These are phyloP conservation scores for Neurospora sp. DNA, from an alignment of 495 filamentous ascomycete species.

Conservation along the genomic window DNA sequence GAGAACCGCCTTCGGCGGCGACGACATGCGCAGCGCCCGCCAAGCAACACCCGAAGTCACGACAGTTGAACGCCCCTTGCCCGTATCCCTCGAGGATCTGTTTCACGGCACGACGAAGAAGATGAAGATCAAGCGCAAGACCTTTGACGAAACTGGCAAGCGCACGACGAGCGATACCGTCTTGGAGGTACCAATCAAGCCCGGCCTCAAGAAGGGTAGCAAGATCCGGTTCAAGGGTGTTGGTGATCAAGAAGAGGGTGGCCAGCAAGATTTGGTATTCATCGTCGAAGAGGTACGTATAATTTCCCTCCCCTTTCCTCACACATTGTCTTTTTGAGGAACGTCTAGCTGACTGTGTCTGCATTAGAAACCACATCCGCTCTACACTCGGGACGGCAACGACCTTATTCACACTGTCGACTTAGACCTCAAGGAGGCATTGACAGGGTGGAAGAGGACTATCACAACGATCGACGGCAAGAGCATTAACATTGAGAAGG, in stretches of 20 bases:
- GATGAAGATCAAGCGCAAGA: constrained; percentile 95
- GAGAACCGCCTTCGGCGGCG: constrained; percentile 32
- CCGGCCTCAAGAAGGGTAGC: constrained; percentile 85
- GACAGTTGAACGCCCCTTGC: constrained; percentile 74
- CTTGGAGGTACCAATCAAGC: constrained; percentile 87
- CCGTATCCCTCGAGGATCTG: constrained; percentile 76
- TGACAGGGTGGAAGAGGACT: constrained; percentile 87
- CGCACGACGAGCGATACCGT: constrained; percentile 79
- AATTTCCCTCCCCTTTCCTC: neutral
- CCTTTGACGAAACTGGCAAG: constrained; percentile 77
- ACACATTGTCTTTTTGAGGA: neutral
- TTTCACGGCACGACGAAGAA: constrained; percentile 82
- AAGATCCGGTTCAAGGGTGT: constrained; percentile 97
- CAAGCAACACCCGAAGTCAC: constrained; percentile 75
- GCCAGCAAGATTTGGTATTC: constrained; percentile 93
- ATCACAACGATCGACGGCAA: constrained; percentile 91
- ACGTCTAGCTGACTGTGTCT: neutral
- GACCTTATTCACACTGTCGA: constrained; percentile 69
- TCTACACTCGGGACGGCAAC: constrained; percentile 78
- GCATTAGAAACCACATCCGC: constrained; percentile 66
- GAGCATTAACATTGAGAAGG: constrained; percentile 60
- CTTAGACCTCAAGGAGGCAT: constrained; percentile 86
- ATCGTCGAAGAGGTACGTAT: constrained; percentile 79
- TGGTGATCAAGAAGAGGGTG: constrained; percentile 93
- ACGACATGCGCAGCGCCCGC: constrained; percentile 35